phyloP scores from a whole-genome alignment of 2,329 filamentous ascomycete genomes.

The Anthostomella pinea region DNA sequence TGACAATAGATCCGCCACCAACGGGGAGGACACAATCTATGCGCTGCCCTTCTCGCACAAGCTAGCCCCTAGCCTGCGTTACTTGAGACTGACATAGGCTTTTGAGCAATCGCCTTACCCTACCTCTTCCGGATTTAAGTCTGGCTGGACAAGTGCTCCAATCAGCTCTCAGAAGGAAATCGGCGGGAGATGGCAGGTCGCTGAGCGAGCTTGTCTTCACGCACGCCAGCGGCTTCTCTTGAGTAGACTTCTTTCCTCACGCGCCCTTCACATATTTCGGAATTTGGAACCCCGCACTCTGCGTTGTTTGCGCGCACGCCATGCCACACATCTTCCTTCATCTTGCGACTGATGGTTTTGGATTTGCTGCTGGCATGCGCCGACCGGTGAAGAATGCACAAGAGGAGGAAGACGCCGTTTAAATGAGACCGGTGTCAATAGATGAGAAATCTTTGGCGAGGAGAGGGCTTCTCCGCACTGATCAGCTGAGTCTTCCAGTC shows the following conservation, averaged over 20 bases:
- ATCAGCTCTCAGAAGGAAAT: no score
- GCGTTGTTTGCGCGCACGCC: neutral
- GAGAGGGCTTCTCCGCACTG: neutral
- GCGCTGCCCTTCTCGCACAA: constrained; percentile 11
- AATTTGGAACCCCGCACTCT: neutral
- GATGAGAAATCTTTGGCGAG: neutral
- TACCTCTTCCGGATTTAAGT: no score
- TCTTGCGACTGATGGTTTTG: neutral
- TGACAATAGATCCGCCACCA: constrained; percentile 13
- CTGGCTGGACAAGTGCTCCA: neutral
- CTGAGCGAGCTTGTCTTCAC: neutral
- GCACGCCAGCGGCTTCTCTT: neutral
- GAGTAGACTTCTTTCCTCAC: neutral
- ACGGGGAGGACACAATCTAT: constrained; percentile 12
- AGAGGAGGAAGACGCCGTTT: constrained; percentile 6
- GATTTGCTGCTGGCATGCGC: neutral
- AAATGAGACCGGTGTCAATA: constrained; percentile 6
- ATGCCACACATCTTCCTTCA: neutral
- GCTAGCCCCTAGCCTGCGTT: constrained; percentile 12
- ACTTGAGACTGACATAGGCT: constrained; percentile 12
- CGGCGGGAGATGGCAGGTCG: neutral
- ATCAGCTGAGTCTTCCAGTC: neutral
- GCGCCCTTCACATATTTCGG: neutral
- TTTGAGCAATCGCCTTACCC: constrained; percentile 3
- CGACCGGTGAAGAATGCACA: constrained; percentile 5